phyloP scores from a whole-genome alignment of 148 eudicot species.

The Camellia lanceoleosa region DNA sequence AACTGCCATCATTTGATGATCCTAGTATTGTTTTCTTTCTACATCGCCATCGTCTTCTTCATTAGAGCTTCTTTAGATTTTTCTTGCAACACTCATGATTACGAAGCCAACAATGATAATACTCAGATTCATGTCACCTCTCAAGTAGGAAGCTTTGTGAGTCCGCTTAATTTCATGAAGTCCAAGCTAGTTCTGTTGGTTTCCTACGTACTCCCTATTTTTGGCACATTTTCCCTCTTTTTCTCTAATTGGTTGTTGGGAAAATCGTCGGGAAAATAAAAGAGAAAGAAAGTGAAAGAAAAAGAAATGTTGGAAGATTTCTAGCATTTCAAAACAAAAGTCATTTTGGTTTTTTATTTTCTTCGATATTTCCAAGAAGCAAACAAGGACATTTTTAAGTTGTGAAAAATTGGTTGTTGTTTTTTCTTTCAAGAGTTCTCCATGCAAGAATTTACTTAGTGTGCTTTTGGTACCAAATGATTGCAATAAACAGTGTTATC shows the following conservation, averaged over 20 bases:
- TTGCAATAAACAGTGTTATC: not conserved
- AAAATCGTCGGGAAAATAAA: not conserved
- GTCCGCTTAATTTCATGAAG: constrained; percentile 78
- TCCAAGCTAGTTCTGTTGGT: constrained; percentile 81
- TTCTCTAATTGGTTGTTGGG: not conserved
- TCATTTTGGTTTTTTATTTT: not conserved
- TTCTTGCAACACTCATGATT: constrained; percentile 11
- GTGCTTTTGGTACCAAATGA: not conserved
- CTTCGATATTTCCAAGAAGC: not conserved
- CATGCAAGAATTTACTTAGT: not conserved
- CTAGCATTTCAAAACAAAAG: not conserved
- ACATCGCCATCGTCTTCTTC: constrained; percentile 54
- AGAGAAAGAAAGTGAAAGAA: not conserved
- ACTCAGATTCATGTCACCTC: not conserved
- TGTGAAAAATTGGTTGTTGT: no score
- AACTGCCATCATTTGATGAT: not conserved
- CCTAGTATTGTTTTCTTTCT: constrained; percentile 37
- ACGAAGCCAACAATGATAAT: not conserved
- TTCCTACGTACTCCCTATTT: constrained; percentile 84
- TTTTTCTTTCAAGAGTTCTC: not conserved
- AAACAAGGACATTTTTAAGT: not conserved
- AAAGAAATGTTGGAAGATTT: not conserved
- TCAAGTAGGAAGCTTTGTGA: constrained; percentile 7
- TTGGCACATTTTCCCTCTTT: constrained; percentile 39
- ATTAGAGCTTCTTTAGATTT: constrained; percentile 44